These are phyloP conservation scores for Plasmodiophora brassicae DNA, from an alignment of 208 protist species.

Conservation along the genomic window DNA sequence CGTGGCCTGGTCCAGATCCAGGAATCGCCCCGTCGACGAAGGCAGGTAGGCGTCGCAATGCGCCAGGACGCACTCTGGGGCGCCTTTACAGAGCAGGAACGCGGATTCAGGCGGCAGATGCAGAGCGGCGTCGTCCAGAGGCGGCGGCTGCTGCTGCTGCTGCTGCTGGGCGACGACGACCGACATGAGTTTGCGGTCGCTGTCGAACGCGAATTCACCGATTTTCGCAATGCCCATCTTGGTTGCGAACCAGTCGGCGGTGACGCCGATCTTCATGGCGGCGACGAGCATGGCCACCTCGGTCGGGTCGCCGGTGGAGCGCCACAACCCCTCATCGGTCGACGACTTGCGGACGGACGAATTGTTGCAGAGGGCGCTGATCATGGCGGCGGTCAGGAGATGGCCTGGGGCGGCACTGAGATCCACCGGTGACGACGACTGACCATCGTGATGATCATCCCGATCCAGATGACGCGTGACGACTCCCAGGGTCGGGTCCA, in stretches of 20 bases:
- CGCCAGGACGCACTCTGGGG: not conserved
- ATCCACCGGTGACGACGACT: not conserved
- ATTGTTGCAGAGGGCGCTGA: conserved; percentile 61
- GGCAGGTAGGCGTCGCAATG: not conserved
- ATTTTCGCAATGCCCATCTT: not conserved
- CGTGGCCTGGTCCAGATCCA: not conserved
- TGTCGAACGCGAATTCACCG: not conserved
- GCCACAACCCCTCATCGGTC: conserved; percentile 32
- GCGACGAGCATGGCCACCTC: conserved; percentile 59
- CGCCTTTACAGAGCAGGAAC: not conserved
- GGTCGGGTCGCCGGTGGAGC: conserved; percentile 72
- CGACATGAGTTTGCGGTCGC: not conserved
- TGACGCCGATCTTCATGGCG: not conserved
- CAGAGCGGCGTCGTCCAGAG: not conserved
- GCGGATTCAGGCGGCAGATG: not conserved
- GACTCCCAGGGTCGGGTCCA: conserved; percentile 52
- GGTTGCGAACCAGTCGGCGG: not conserved
- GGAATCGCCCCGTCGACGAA: not conserved
- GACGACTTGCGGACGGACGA: conserved; percentile 30
- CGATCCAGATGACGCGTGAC: not conserved
- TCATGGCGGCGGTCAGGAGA: conserved; percentile 43
- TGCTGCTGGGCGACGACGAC: no score
- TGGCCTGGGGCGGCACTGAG: not conserved
- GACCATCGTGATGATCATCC: not conserved
- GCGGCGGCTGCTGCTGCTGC: not conserved